Percentiles rank a stretch among this genome's conserved stretches.
Evolutionary conservation across 202 grass and related monocot genomes (phyloP).

Genomic region (Bolboschoenoplectus hybrid): DNA sequence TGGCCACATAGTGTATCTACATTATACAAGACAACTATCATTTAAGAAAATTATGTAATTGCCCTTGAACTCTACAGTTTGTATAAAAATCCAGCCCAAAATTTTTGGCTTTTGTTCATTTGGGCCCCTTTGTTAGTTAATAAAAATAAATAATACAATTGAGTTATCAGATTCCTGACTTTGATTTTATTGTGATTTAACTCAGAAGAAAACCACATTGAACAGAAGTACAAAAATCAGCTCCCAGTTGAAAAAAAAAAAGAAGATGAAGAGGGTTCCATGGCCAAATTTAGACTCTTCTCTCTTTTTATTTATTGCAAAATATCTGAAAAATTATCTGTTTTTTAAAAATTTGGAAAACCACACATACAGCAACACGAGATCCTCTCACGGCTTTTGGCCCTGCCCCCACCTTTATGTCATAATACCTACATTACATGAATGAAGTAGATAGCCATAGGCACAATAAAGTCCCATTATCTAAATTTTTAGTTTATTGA

Average conservation of each 20-base stretch:
- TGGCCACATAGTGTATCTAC: constrained; percentile 98
- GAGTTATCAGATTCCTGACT: not conserved
- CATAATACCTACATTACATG: constrained; percentile 79
- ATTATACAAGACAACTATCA: constrained; percentile 29
- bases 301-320: not conserved
- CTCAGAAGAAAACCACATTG: not conserved
- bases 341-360: not conserved
- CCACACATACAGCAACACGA: constrained; percentile 77
- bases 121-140: not conserved
- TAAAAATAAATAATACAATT: not conserved
- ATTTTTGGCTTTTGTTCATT: not conserved
- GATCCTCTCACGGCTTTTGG: constrained; percentile 82
- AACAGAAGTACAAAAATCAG: not conserved
- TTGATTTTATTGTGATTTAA: not conserved
- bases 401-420: constrained; percentile 84
- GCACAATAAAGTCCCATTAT: constrained; percentile 9
- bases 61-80: not conserved
- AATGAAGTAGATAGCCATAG: not conserved
- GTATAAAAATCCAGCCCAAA: not conserved
- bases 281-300: not conserved
- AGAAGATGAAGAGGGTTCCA: not conserved
- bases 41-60: constrained; percentile 6
- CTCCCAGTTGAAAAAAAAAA: not conserved
- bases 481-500: too few species aligned
- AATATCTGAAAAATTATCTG: too few species aligned